Base-by-base conservation (phyloP, 2,329 filamentous ascomycete species). In the Colletotrichum tabaci region DNA sequence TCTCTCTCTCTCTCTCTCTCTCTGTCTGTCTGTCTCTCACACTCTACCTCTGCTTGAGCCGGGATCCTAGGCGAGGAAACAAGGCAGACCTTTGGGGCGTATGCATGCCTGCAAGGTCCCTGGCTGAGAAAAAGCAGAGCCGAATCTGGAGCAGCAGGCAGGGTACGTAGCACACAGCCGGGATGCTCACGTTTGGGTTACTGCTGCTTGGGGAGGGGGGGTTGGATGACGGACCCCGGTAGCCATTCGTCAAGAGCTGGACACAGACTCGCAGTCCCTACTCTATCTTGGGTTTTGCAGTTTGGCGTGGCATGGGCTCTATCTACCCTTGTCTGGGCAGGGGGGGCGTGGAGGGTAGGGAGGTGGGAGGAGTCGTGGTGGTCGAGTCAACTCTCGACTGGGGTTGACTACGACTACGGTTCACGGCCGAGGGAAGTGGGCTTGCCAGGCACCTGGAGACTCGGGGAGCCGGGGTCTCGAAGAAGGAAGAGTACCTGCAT, bases 401-500 rank as follows among this genome's bases (percentile, higher is more conserved):
- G 70, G 70, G 66, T 61, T 23, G 53, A 67, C 62, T 35, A 38
- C 18, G 53, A 67, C 62, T 35, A 38, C 18, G 30, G 30, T 30
- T 55, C 67, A 67, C 67, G 63, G 62, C 67, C 67, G 62, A 70
- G 52, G 46, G 46, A 13, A 53, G 57, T 58, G 61, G 52, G 38
- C 35, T 26, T 50, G 67, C 67, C 68, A 71, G 68, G 58, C 68
- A 68, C 60, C 68, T 68, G 57, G 68, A 52, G 42, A 52, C 42
- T 70, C 52, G 44, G 18, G 30, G 67, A 61, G 56, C 63, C 26
- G 57, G 58, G 55, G 49, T 23, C 12, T 55, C 38, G 23, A 26
- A 47, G 62, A 71, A 74, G 73, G 61, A 74, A 73, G 52, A 69
- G 66, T 69, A 73, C 73, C 71, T 74, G 73, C 73, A 74, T 73